phyloP scores from a whole-genome alignment of 306 rosid species.

The Malus fusca region DNA sequence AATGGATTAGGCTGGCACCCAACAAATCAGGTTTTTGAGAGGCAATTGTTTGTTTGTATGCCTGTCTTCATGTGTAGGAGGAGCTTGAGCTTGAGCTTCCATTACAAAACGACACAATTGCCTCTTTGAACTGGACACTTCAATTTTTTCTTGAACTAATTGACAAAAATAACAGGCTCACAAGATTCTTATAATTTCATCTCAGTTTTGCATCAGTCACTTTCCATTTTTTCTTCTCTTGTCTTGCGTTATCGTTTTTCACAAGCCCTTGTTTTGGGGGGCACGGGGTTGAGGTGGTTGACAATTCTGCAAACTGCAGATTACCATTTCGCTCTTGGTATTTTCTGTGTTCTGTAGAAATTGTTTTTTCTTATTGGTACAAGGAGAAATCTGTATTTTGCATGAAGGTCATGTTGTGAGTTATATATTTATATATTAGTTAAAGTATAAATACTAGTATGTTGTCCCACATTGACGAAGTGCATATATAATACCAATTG shows the following conservation, averaged over 20 bases:
- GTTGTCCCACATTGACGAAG: accelerated
- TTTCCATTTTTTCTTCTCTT: slow-evolving; percentile 9
- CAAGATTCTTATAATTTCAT: slow-evolving; percentile 7
- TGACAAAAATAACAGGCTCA: slow-evolving; percentile 4
- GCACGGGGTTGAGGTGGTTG: not conserved
- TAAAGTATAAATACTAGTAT: too few species aligned
- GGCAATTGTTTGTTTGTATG: slow-evolving; percentile 1
- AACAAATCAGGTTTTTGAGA: not conserved
- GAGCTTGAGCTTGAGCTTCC: not conserved
- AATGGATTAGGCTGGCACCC: not conserved
- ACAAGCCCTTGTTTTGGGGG: not conserved
- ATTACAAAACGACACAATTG: not conserved
- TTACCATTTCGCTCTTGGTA: not conserved
- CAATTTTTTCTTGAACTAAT: not conserved
- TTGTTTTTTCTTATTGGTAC: not conserved
- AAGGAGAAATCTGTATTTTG: not conserved
- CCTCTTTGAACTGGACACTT: slow-evolving; percentile 3
- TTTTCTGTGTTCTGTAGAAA: not conserved
- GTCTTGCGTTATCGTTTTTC: not conserved
- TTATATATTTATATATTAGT: too few species aligned
- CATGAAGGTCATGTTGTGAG: not conserved
- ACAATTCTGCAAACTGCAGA: not conserved
- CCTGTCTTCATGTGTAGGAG: not conserved
- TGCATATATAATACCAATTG: too few species aligned
- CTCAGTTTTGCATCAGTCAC: slow-evolving; percentile 23